phyloP scores from a whole-genome alignment of 257 asterid species.

The Nicotiana paniculata region DNA sequence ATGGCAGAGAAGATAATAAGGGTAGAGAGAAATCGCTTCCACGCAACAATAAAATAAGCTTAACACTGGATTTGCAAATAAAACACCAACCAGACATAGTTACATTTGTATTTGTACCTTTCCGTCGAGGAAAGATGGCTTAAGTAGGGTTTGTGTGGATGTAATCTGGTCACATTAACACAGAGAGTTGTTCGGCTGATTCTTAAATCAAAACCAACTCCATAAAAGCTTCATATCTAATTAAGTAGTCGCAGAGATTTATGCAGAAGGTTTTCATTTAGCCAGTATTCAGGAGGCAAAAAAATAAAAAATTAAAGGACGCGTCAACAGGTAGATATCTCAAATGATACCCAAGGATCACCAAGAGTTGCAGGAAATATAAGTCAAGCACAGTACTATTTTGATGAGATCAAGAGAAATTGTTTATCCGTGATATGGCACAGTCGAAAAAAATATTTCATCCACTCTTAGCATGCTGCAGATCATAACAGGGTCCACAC shows the following conservation, averaged over 20 bases:
- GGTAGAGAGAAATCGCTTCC: background rate
- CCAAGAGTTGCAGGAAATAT: background rate
- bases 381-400: background rate
- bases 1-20: background rate
- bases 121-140: background rate
- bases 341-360: background rate
- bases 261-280: background rate
- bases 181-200: background rate
- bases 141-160: background rate
- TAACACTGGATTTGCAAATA: background rate
- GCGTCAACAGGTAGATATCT: background rate
- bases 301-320: background rate
- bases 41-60: background rate
- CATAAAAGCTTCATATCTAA: background rate
- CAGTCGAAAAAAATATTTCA: background rate
- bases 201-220: background rate
- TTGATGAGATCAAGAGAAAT: background rate
- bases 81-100: background rate
- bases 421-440: background rate
- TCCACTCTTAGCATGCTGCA: background rate
- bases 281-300: background rate
- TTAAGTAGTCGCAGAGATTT: background rate
- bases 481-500: background rate
- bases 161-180: background rate
- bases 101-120: background rate